A percentile compares a stretch with the other conserved stretches of the same genome.
Conservation (phyloP, 1,284 basidiomycete genomes). For the Porphyrellus sp. region DNA sequence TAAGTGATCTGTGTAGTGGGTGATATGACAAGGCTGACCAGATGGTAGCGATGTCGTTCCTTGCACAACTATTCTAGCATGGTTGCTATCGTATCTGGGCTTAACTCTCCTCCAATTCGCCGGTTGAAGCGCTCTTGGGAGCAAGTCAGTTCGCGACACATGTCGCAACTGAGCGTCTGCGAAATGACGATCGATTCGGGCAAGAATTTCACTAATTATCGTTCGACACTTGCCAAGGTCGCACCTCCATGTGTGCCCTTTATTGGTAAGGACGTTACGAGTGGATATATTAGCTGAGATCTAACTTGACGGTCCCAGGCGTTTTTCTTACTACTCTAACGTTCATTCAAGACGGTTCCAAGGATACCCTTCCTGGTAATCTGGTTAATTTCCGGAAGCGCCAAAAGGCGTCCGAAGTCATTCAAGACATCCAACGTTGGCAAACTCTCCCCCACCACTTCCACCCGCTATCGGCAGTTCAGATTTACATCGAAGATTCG, state of each 20-base stretch:
- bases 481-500: constrained; percentile 75
- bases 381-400: constrained; percentile 97
- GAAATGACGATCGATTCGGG: constrained; percentile 85
- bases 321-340: constrained; percentile 94
- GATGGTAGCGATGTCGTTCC: constrained; percentile 73
- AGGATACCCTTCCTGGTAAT: constrained; percentile 75
- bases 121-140: constrained; percentile 96
- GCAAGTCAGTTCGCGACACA: constrained; percentile 70
- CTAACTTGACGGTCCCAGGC: constrained; percentile 46
- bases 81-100: constrained; percentile 92
- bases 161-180: constrained; percentile 65
- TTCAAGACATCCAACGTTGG: constrained; percentile 95
- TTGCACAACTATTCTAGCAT: constrained; percentile 96
- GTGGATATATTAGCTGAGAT: not conserved
- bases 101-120: constrained; percentile 92
- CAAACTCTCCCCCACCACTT: constrained; percentile 91
- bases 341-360: constrained; percentile 98
- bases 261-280: constrained; percentile 61
- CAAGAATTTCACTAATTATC: constrained; percentile 93
- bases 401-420: constrained; percentile 89
- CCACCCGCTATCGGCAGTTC: constrained; percentile 63
- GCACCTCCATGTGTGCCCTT: constrained; percentile 97
- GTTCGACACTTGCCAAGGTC: constrained; percentile 79
- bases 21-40: not conserved
- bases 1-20: constrained; percentile 42